A percentile compares a stretch with the other conserved stretches of the same genome.
Evolutionary conservation across 2,329 filamentous ascomycete species (phyloP).

Genomic region (Sordariomycetes sp.): DNA sequence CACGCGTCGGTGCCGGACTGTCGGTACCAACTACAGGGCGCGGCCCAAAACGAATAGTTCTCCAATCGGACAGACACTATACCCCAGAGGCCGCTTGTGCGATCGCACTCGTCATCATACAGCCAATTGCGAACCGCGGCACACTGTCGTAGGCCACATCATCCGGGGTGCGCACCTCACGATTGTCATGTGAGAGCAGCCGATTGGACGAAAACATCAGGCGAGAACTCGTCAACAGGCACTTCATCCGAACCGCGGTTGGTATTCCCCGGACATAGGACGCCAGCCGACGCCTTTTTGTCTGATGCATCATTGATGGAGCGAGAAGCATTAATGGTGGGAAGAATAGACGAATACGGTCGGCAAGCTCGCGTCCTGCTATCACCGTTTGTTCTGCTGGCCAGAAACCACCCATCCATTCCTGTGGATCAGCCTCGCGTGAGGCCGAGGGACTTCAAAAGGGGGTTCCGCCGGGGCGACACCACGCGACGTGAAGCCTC

Average conservation of each 20-base stretch:
- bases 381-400: not conserved
- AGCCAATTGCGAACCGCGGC: not conserved
- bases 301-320: not conserved
- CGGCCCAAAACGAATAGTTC: not conserved
- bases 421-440: not conserved
- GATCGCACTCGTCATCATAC: not conserved
- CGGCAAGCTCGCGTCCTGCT: not conserved
- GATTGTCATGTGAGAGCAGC: conserved; percentile 1
- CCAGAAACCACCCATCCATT: not conserved
- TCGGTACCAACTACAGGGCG: not conserved
- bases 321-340: not conserved
- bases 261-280: not conserved
- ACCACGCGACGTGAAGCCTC: not conserved
- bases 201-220: not conserved
- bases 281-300: not conserved
- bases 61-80: not conserved
- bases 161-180: not conserved
- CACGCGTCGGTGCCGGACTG: not conserved
- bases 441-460: not conserved
- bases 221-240: not conserved
- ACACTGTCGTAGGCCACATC: not conserved
- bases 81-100: not conserved
- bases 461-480: not conserved
- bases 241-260: not conserved
- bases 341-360: not conserved